Evolutionary conservation across 805 yeast genomes (phyloP), one percentile per base, ranked within the genome.

Genomic region (Metschnikowia orientalis): DNA sequence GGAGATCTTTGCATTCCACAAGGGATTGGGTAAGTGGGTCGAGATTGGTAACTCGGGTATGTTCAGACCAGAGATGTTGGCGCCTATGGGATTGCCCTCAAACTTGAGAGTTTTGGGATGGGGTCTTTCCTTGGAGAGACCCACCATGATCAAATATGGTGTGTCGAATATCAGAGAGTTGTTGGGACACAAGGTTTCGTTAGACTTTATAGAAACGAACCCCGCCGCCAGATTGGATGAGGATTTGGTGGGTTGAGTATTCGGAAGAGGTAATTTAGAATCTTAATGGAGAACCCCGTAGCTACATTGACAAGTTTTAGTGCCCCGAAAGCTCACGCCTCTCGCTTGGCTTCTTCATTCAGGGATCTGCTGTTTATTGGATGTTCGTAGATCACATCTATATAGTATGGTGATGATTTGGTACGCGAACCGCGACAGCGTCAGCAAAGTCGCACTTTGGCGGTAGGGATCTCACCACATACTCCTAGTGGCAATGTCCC

Each of bases 11-110:
- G 92, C 97, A 30, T 92, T 86, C 83, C 99, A 92, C 66, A 80
- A 78, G 50, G 96, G 96, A 31, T 74, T 92, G 52, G 80, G 74
- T 50, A 92, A 87, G 61, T 94, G 98, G 98, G 98, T 92, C 43
- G 99, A 92, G 71, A 90, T 92, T 54, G 99, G 99, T 62, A 92
- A 92, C 73, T 88, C 97, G 12, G 99, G 99, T 61, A 83, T 92
- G 95, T 92, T 92, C 75, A 81, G 99, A 67, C 98, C 99, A 9
- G 99, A 92, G 68, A 92, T 92, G 99, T 73, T 94, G 58, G 96
- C 88, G 67, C 69, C 95, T 27, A 90, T 92, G 97, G 99, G 99
- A 21, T 75, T 92, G 54, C 98, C 98, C 40, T 81, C 81, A 69
- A 83, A 86, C 57, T 63, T 94, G 69, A 76, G 97, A 59, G 97